Evolutionary conservation across 2,329 filamentous ascomycete genomes (phyloP).

Genomic region (Trichoderma asperellum): DNA sequence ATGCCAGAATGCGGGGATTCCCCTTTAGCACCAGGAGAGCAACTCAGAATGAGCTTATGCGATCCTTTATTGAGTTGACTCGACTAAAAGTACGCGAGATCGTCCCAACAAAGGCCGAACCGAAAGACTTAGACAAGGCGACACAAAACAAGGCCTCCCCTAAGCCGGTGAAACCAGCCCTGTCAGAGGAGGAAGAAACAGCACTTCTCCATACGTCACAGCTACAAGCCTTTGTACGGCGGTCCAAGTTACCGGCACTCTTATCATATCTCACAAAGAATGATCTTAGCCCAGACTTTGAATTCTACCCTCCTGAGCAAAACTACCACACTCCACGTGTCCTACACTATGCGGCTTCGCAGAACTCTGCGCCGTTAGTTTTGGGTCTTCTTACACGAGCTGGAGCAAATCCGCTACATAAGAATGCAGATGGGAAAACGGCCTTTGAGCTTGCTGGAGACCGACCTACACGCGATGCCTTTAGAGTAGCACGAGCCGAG

Average conservation of each 20-base stretch:
- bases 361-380: constrained; percentile 79
- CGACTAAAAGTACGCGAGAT: constrained; percentile 83
- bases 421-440: constrained; percentile 77
- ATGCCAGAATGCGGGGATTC: constrained; percentile 80
- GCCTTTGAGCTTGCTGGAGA: constrained; percentile 88
- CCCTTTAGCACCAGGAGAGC: constrained; percentile 91
- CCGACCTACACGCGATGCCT: constrained; percentile 83
- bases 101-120: constrained; percentile 62
- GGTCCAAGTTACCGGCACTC: constrained; percentile 86
- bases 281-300: constrained; percentile 69
- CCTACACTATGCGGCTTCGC: constrained; percentile 82
- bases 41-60: constrained; percentile 92
- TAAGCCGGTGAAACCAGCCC: constrained; percentile 64
- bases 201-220: constrained; percentile 84
- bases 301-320: constrained; percentile 71
- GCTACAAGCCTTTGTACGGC: constrained; percentile 82
- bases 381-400: constrained; percentile 75
- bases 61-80: constrained; percentile 91
- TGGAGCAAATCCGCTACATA: constrained; percentile 71
- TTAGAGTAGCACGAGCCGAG: constrained; percentile 82
- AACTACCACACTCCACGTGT: constrained; percentile 82
- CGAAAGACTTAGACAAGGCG: constrained; percentile 49
- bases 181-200: constrained; percentile 81
- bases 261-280: constrained; percentile 84
- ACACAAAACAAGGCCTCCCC: constrained; percentile 43